phyloP scores from a whole-genome alignment of 2,329 filamentous ascomycete genomes.

The Venturia asperata region DNA sequence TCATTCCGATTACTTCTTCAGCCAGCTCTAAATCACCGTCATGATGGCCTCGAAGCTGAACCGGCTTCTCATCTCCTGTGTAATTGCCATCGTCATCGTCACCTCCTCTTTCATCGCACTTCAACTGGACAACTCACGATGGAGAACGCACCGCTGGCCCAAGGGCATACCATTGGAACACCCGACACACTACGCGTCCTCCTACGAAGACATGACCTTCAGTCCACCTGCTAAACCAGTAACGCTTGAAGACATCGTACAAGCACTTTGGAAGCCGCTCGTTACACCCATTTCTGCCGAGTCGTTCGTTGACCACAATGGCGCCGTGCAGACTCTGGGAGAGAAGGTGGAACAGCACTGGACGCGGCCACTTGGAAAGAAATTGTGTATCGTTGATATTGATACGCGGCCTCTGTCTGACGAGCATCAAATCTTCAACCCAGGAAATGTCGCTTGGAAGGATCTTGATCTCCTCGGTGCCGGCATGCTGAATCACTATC shows the following conservation, averaged over 20 bases:
- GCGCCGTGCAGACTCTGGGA: not conserved
- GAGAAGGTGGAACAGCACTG: constrained; percentile 21
- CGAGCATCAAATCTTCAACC: constrained; percentile 21
- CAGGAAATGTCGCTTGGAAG: constrained; percentile 19
- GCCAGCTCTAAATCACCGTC: not conserved
- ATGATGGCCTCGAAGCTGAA: constrained; percentile 1
- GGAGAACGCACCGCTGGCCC: not conserved
- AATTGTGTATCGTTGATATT: constrained; percentile 29
- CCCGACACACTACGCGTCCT: not conserved
- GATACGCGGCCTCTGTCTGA: constrained; percentile 25
- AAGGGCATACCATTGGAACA: not conserved
- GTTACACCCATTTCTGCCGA: constrained; percentile 3
- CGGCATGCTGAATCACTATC: constrained; percentile 35
- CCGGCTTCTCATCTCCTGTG: not conserved
- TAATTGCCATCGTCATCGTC: not conserved
- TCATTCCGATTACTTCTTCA: not conserved
- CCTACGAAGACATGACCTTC: not conserved
- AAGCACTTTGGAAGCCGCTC: constrained; percentile 16
- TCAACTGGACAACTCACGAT: constrained; percentile 3
- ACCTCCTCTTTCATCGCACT: not conserved
- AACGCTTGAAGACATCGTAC: constrained; percentile 5
- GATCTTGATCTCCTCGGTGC: constrained; percentile 31
- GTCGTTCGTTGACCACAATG: constrained; percentile 11
- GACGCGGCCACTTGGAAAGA: constrained; percentile 25
- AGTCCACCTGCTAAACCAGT: not conserved